phyloP scores from a whole-genome alignment of 805 yeast species.

The Huiozyma naganishii region DNA sequence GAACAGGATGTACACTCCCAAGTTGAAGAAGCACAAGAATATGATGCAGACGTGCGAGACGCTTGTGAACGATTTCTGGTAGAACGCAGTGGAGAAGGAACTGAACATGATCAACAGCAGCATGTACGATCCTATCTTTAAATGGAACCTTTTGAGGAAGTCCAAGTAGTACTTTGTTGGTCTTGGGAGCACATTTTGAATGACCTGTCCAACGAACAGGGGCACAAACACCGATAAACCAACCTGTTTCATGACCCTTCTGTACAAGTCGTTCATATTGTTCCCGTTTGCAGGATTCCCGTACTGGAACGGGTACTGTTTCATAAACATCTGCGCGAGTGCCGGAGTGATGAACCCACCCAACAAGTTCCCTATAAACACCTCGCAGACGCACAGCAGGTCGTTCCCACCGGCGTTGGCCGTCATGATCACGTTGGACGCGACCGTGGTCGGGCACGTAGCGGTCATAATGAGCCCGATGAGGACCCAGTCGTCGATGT shows the following conservation, averaged over 20 bases:
- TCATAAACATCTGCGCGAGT: slow-evolving; percentile 57
- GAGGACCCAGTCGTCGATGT: slow-evolving; percentile 66
- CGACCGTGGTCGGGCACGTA: slow-evolving; percentile 84
- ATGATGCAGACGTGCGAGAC: slow-evolving; percentile 62
- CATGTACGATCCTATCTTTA: slow-evolving; percentile 71
- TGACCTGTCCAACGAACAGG: slow-evolving; percentile 74
- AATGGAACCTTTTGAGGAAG: slow-evolving; percentile 16
- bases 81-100: slow-evolving; percentile 80
- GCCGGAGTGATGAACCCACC: slow-evolving; percentile 90
- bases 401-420: slow-evolving; percentile 76
- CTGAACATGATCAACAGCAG: slow-evolving; percentile 65
- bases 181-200: slow-evolving; percentile 59
- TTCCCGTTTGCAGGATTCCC: slow-evolving; percentile 67
- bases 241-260: slow-evolving; percentile 75
- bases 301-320: slow-evolving; percentile 48
- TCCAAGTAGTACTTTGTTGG: slow-evolving; percentile 21
- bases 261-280: slow-evolving; percentile 46
- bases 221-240: slow-evolving; percentile 81
- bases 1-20: slow-evolving; percentile 70
- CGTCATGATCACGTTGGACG: slow-evolving; percentile 90
- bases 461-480: slow-evolving; percentile 77
- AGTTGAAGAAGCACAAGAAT: slow-evolving; percentile 71
- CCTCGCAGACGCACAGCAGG: slow-evolving; percentile 69
- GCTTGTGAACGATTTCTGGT: slow-evolving; percentile 64
- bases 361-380: slow-evolving; percentile 68